phyloP scores from a whole-genome alignment of 768 basidiomycete genomes.

The Cyathus striatus region DNA sequence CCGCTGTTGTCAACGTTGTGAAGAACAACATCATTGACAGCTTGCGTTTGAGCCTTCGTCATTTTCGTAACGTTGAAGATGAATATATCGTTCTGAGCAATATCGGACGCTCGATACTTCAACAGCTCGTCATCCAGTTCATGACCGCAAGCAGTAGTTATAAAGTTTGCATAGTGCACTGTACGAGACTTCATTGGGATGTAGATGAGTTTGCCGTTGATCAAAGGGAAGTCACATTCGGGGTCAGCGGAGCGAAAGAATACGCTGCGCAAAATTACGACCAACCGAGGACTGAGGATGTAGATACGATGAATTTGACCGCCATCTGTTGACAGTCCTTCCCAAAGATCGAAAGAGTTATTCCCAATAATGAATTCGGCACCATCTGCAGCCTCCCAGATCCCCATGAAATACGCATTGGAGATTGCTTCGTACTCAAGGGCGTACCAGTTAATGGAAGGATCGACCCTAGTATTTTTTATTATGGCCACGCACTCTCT shows the following conservation, averaged over 20 bases:
- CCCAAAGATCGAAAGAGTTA: conserved; percentile 26
- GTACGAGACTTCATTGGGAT: conserved; percentile 12
- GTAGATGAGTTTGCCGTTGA: conserved; percentile 15
- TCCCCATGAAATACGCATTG: conserved; percentile 23
- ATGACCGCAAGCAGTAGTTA: conserved; percentile 1
- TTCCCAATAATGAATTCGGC: conserved; percentile 26
- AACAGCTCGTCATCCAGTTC: conserved; percentile 1
- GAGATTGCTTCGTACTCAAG: conserved; percentile 20
- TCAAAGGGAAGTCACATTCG: background rate
- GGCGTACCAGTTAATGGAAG: conserved; percentile 15
- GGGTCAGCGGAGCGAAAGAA: conserved; percentile 8
- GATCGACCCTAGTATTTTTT: conserved; percentile 13
- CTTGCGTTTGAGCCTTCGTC: conserved; percentile 16
- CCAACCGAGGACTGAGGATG: conserved; percentile 28
- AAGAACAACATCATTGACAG: conserved; percentile 22
- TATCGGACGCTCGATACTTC: conserved; percentile 12
- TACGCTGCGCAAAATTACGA: conserved; percentile 19
- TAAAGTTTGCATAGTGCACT: conserved; percentile 9
- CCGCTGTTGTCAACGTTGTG: conserved; percentile 15
- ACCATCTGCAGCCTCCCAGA: conserved; percentile 27
- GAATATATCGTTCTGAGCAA: conserved; percentile 19
- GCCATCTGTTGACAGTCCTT: conserved; percentile 17
- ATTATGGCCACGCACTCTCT: conserved; percentile 12
- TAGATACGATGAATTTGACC: conserved; percentile 22
- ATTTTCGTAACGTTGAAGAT: conserved; percentile 22